phyloP scores from a whole-genome alignment of 129 eudicot genomes.

The Oenanthe sinensis region DNA sequence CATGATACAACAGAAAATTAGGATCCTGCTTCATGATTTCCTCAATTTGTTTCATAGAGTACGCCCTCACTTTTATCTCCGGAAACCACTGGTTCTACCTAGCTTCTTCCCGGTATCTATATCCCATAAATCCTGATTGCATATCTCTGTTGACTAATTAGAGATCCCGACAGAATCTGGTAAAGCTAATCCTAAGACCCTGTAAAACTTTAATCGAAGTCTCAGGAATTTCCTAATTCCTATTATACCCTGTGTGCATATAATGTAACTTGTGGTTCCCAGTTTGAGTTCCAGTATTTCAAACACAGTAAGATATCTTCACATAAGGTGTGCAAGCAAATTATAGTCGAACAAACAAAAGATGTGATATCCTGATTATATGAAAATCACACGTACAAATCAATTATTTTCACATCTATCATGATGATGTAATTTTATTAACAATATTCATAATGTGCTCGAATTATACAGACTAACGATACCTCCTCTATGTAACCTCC shows the following conservation, averaged over 20 bases:
- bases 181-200: not conserved
- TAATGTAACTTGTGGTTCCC: not conserved
- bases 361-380: not conserved
- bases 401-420: not conserved
- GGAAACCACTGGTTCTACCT: not conserved
- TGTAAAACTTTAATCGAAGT: not conserved
- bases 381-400: not conserved
- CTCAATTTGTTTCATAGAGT: not conserved
- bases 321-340: not conserved
- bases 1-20: not conserved
- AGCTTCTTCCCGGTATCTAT: not conserved
- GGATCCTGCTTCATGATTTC: not conserved
- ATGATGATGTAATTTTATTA: not conserved
- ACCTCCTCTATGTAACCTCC: conserved; percentile 89
- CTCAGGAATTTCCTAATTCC: not conserved
- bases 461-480: not conserved
- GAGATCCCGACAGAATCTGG: not conserved
- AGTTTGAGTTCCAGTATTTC: not conserved
- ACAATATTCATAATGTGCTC: not conserved
- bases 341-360: not conserved
- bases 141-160: not conserved
- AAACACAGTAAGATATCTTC: not conserved
- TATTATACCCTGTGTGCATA: not conserved
- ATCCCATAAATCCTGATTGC: too few relatives aligned
- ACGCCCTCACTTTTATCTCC: not conserved